These are phyloP conservation scores for Teunomyces pallodes DNA, from an alignment of 805 yeast genomes.

Conservation along the genomic window DNA sequence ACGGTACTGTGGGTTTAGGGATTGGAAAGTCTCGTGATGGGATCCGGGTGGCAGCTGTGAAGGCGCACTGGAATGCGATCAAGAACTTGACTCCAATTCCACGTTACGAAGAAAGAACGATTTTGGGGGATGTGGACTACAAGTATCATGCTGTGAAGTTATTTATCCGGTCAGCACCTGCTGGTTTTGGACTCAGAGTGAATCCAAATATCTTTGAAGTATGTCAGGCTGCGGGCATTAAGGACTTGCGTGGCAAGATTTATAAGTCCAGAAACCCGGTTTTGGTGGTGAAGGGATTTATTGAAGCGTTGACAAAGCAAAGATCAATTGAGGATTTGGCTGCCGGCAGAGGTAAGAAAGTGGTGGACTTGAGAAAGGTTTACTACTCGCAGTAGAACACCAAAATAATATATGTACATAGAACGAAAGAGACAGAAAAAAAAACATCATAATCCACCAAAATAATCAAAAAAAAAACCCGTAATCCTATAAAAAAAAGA, in stretches of 20 bases:
- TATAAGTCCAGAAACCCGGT: conserved; percentile 90
- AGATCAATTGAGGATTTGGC: conserved; percentile 85
- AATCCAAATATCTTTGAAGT: conserved; percentile 87
- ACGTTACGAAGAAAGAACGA: conserved; percentile 87
- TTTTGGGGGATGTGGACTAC: conserved; percentile 76
- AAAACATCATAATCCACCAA: too few species aligned
- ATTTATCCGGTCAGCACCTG: conserved; percentile 79
- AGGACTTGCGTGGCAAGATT: conserved; percentile 87
- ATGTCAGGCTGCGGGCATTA: conserved; percentile 90
- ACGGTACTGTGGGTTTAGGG: conserved; percentile 93
- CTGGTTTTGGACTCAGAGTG: conserved; percentile 91
- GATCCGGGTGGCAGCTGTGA: conserved; percentile 67
- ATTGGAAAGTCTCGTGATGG: conserved; percentile 88
- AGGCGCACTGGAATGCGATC: conserved; percentile 93
- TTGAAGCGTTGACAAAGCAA: conserved; percentile 82
- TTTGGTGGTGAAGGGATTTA: conserved; percentile 88
- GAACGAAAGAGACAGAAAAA: background rate
- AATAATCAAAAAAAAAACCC: too few species aligned
- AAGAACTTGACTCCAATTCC: conserved; percentile 80
- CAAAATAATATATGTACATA: background rate
- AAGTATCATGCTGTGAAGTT: conserved; percentile 86
- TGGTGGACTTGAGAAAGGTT: conserved; percentile 86
- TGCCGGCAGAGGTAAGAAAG: conserved; percentile 87
- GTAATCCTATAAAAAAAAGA: background rate
- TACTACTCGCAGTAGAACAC: conserved; percentile 54